A percentile compares a stretch with the other conserved stretches of the same genome.
Conservation (phyloP, 2,329 filamentous ascomycete species). For the Aspergillus costaricaensis region DNA sequence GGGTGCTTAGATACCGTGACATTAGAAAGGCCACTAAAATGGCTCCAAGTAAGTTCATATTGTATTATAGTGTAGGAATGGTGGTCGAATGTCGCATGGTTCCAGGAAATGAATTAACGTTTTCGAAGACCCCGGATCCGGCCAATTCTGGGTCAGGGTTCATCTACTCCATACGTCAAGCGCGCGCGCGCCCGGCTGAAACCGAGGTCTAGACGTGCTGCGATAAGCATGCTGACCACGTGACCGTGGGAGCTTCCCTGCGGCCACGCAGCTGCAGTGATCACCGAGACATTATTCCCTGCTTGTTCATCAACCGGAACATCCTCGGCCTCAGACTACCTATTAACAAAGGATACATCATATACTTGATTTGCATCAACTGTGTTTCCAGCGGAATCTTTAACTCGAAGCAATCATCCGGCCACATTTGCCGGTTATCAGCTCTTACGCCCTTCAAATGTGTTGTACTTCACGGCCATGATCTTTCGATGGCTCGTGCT, state of each 20-base stretch:
- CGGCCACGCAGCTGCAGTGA: slow-evolving; percentile 31
- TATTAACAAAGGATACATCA: background rate
- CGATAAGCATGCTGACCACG: slow-evolving; percentile 30
- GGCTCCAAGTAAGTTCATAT: too few species aligned
- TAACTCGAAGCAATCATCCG: background rate
- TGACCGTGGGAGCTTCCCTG: slow-evolving; percentile 31
- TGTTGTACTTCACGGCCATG: slow-evolving; percentile 36
- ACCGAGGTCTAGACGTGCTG: slow-evolving; percentile 7
- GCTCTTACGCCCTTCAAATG: slow-evolving; percentile 29
- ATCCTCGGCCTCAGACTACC: background rate
- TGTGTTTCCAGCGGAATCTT: background rate
- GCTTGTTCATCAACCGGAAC: background rate
- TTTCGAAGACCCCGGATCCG: background rate
- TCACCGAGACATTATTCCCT: background rate
- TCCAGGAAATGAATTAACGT: background rate
- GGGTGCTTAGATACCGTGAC: too few species aligned
- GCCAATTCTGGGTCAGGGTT: background rate
- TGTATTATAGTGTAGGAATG: too few species aligned
- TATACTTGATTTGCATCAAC: background rate
- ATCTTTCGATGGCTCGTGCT: slow-evolving; percentile 49
- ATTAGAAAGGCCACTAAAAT: too few species aligned
- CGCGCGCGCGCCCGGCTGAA: background rate
- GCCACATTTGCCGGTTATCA: background rate
- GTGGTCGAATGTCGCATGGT: too few species aligned
- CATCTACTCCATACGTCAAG: background rate